phyloP scores from a whole-genome alignment of 1,284 basidiomycete species.

The Cutaneotrichosporon sp. region DNA sequence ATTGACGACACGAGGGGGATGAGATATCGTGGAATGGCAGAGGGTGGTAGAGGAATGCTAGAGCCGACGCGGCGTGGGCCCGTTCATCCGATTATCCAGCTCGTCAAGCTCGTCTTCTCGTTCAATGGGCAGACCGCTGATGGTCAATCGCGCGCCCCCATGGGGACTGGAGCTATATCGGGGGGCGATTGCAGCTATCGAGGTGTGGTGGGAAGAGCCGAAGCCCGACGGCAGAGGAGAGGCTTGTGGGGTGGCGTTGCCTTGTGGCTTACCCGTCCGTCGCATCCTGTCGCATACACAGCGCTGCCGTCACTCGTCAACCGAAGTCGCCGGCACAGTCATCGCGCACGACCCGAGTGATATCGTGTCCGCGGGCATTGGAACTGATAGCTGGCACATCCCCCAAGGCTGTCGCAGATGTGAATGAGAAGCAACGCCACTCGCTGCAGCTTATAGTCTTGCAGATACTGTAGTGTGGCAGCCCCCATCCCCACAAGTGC shows the following conservation, averaged over 20 bases:
- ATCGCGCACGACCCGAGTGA: no score
- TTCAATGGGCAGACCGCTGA: background rate
- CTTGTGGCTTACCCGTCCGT: no score
- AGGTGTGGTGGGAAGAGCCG: background rate
- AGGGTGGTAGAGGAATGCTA: background rate
- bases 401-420: background rate
- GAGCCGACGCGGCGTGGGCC: background rate
- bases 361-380: no score
- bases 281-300: no score
- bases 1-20: background rate
- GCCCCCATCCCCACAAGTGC: background rate
- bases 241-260: background rate
- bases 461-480: no score
- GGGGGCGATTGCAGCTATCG: background rate
- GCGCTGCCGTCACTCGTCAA: no score
- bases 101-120: background rate
- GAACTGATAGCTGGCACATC: no score
- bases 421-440: background rate
- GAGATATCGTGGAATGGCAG: background rate
- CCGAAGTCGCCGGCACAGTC: no score
- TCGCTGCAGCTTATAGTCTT: background rate
- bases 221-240: background rate
- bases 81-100: background rate
- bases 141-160: background rate
- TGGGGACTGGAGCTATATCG: background rate